Conservation (phyloP, 1,284 basidiomycete species). For the Ganoderma lingzhi region DNA sequence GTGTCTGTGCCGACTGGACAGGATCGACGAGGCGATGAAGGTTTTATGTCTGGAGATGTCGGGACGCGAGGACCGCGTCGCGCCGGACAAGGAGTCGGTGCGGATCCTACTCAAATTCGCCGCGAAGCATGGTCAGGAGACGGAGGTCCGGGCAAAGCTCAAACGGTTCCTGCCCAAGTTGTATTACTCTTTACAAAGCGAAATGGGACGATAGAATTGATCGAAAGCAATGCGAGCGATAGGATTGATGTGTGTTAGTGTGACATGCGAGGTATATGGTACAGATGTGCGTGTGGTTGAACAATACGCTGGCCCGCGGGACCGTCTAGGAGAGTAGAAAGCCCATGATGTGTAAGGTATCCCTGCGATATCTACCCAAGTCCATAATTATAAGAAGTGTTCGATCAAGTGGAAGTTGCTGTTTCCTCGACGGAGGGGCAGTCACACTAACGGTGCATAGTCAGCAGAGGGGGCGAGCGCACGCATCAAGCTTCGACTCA, state of each 20-base stretch:
- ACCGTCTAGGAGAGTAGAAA: conserved; percentile 41
- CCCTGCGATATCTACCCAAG: conserved; percentile 18
- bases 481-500: conserved; percentile 50
- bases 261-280: conserved; percentile 38
- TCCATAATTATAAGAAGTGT: conserved; percentile 18
- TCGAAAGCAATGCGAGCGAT: conserved; percentile 4
- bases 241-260: conserved; percentile 26
- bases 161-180: conserved; percentile 61
- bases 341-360: conserved; percentile 30
- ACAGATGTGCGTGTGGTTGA: conserved; percentile 43
- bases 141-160: conserved; percentile 57
- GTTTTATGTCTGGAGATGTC: conserved; percentile 75
- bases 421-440: conserved; percentile 89
- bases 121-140: conserved; percentile 49
- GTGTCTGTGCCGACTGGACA: conserved; percentile 79
- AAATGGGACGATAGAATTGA: conserved; percentile 3
- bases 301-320: conserved; percentile 38
- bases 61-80: conserved; percentile 47
- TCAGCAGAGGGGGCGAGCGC: neutral
- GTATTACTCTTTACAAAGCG: conserved; percentile 47
- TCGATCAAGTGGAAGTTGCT: conserved; percentile 35
- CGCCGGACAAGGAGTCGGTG: conserved; percentile 57
- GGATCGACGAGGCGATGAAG: conserved; percentile 73
- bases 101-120: conserved; percentile 65
- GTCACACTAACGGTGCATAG: conserved; percentile 67